phyloP scores from a whole-genome alignment of 2,329 filamentous ascomycete genomes.

The Fusarium multiceps region DNA sequence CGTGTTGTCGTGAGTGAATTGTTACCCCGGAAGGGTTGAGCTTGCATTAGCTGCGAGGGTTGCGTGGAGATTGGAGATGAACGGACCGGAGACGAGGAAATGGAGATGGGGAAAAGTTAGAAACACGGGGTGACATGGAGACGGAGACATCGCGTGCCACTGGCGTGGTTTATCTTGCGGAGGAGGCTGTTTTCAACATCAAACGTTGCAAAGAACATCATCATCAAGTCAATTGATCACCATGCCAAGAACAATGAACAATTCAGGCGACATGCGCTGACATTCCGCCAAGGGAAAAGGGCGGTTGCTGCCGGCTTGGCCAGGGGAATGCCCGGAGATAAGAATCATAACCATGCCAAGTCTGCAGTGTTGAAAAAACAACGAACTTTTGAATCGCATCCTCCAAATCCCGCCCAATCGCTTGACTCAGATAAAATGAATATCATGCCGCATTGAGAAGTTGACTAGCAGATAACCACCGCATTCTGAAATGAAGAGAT shows the following conservation, averaged over 20 bases:
- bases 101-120: constrained; percentile 4
- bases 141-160: background rate
- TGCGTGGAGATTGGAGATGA: constrained; percentile 4
- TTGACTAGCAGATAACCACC: constrained; percentile 17
- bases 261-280: constrained; percentile 3
- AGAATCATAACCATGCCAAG: background rate
- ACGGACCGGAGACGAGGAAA: background rate
- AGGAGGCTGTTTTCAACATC: background rate
- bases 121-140: constrained; percentile 10
- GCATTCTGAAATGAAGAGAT: constrained; percentile 9
- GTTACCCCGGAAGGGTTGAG: constrained; percentile 18
- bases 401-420: background rate
- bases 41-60: constrained; percentile 25
- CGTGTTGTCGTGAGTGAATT: background rate
- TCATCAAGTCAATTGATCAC: background rate
- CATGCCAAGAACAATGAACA: background rate
- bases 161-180: background rate
- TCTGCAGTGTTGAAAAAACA: background rate
- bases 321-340: constrained; percentile 30
- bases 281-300: constrained; percentile 9
- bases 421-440: background rate
- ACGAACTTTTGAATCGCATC: constrained; percentile 16
- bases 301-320: constrained; percentile 29
- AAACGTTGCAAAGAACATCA: background rate
- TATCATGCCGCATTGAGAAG: constrained; percentile 25